Evolutionary conservation across 306 rosid genomes (phyloP), one percentile per base, ranked within the genome.

Genomic region (Prunus fruticosa): DNA sequence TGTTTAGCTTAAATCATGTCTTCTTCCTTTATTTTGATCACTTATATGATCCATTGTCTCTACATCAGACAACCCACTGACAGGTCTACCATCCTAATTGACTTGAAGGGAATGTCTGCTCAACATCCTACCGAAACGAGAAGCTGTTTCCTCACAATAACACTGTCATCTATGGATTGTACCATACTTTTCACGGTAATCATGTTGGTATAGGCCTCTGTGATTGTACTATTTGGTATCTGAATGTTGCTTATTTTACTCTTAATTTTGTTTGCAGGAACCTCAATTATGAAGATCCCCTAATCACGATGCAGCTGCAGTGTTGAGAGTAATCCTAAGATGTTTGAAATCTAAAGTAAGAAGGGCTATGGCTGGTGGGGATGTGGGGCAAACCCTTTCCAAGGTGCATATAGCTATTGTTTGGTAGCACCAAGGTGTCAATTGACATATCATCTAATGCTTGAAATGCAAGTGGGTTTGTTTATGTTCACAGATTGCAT

Each of bases 81-180:
- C 84, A 94, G 97, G 86, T 94, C 53, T 94, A 94, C 83, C 97
- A 94, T 84, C 98, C 98, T 4, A 94, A 94, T 94, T 76, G 98
- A 94, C 80, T 89, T 94, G 93, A 94, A 81, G 98, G 98, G 72
- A 91, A 91, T 70, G 98, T 91, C 49, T 91, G 97, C 96, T 94
- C 72, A 94, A 94, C 88, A 91, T 94, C 82, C 83, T 94, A n/a
- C n/a, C n/a, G n/a, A n/a, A n/a, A 64, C 84, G 98, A 79, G 98
- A 94, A 84, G 98, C 98, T 81, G 96, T n/a, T n/a, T 94, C 52
- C 94, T 94, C n/a, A n/a, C 50, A 94, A 89, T 61, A 94, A 91
- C 86, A 90, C 96, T 8, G 66, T 94, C 49, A 86, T 94, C 61
- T 91, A 94, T 76, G 98, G 98, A 79, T 80, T 94, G 82, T 90